Evolutionary conservation across 345 rosid species (phyloP), one percentile per base, ranked within the genome.

Genomic region (Geranium brycei): DNA sequence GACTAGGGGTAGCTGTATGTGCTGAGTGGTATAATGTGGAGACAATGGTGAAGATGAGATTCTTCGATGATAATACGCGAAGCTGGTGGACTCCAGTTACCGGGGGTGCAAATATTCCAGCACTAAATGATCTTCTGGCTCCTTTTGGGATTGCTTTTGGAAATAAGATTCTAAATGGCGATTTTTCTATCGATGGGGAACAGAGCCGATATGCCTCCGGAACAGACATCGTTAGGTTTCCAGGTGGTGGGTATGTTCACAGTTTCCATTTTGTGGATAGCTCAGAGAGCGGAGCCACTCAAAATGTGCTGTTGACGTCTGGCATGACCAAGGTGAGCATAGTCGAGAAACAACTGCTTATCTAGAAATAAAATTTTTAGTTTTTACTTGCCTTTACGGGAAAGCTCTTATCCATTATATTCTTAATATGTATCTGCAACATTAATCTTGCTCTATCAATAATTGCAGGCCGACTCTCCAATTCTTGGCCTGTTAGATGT

Each of bases 21-120:
- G 85, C 98, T 63, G 98, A 92, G 76, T 92, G 98, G 98, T 92
- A 92, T 82, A 92, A 87, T 73, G 82, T 92, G 28, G 98, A 87
- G 51, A 92, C 98, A 17, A 89, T 92, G 96, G 95, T 92, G 68
- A 92, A 92, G 71, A 92, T 92, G 98, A 83, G 98, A 75, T 92
- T 92, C 79, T 92, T 92, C 15, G 98, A 92, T 71, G 98, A 92
- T 75, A 92, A 92, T 76, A 89, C 98, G 1, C 79, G 95, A 61
- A 92, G 98, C 71, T 89, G 97, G 97, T 92, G 98, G 98, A 92
- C 97, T 64, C 98, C 98, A 60, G 85, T 87, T 70, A 92, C 98
- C 47, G 98, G 98, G 71, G 98, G 98, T 64, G 93, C 98, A 59
- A 92, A 92, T 79, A 71, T 92, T 64, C 99, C 99, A 0, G 99